Evolutionary conservation across 1,284 basidiomycete genomes (phyloP), one percentile per base, ranked within the genome.

Genomic region (Ganoderma meredithae): DNA sequence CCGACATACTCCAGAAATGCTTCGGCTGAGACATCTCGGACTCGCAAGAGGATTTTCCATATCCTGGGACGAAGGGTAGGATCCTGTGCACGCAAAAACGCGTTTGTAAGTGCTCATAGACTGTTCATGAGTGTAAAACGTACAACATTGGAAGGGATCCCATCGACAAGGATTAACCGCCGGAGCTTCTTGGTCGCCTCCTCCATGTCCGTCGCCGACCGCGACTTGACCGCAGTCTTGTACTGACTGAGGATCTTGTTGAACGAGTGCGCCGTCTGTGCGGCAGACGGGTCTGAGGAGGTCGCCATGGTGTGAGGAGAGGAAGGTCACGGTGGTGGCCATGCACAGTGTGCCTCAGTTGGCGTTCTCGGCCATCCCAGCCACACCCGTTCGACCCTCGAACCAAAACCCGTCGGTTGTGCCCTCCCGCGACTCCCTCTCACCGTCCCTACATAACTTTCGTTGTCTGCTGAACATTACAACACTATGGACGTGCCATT

Each of bases 1-100:
- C 90, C 87, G 25, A 97, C 94, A 80, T 94, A 96, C 74, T 88
- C 83, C 56, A 96, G 83, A 78, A 95, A 98, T 2, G 87, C 88
- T 58, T 93, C 89, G 9, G 91, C 87, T 36, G 92, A 86, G 4
- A 97, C 78, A 27, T 93, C 89, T 66, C 92, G 90, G 1, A 97
- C 90, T 60, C 91, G 88, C 52, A 98, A 83, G 49, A 98, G 85
- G 63, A 98, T 91, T 81, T 97, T 97, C 96, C 96, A 98, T 83
- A 95, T 90, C 64, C 92, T 85, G 49, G 93, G 92, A 43, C 93
- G 86, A 41, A 95, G 81, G 8, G 90, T 90, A 31, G 90, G 80
- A 73, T 95, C 93, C 93, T 95, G 61, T 62, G n/a, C 36, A 17
- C 41, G 17, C 33, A 33, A 59, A 33, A 64, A 31, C 65, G 58